Evolutionary conservation across 768 basidiomycete species (phyloP), one percentile per base, ranked within the genome.

Genomic region (Daedalea quercina): DNA sequence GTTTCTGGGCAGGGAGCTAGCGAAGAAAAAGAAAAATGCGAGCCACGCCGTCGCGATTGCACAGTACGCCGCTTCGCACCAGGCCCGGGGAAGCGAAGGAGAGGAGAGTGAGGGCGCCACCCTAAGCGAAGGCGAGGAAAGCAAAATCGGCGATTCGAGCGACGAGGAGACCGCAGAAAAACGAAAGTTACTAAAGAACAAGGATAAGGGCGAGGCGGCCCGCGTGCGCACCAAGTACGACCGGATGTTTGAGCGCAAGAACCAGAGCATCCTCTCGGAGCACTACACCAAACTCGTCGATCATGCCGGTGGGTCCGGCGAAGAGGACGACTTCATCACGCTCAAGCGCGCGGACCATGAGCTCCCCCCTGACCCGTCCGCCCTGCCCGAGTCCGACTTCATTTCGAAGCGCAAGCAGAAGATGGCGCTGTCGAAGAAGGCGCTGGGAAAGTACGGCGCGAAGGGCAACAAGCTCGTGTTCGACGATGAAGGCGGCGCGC

Each of bases 191-290:
- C n/a, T n/a, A n/a, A 40, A 15, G 15, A 15, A 17, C 37, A 40
- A 19, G 7, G 72, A 63, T 20, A 65, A 70, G 31, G 70, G 66
- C 50, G 63, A 61, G 44, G 45, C 54, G 8, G 45, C 54, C 9
- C 71, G 69, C 41, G 84, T 88, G 0, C 81, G 89, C 47, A 97
- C 95, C 2, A 97, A 95, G 70, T 96, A 97, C 67, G 95, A 97
- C 68, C 82, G 91, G 49, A 97, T 99, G 94, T 98, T 97, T 65
- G 88, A 90, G 63, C 82, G 94, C 52, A 95, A 91, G 67, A 97
- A 96, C 65, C 94, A 96, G 67, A 86, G 84, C 57, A 85, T 97
- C 46, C 77, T 97, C 28, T 92, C 94, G 0, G 81, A 84, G 54
- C 94, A 96, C 67, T 97, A 96, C 71, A 77, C 74, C 53, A 92